Percentiles rank a stretch among this genome's conserved stretches.
phyloP scores from a whole-genome alignment of 441 rosid genomes.

The Populus hybrid region DNA sequence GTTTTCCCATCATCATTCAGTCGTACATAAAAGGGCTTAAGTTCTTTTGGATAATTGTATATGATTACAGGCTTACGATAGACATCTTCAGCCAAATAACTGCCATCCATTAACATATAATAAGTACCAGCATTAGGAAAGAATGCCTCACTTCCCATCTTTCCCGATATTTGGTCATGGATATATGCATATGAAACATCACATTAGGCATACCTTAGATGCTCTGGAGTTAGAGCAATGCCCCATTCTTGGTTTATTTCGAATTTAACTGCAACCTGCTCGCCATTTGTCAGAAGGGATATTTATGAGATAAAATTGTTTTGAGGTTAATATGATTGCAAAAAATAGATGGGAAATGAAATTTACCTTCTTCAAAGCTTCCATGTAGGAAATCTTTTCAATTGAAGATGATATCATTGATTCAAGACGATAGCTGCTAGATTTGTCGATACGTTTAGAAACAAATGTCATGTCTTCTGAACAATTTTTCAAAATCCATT shows the following conservation, averaged over 20 bases:
- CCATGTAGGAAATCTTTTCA: slow-evolving; percentile 55
- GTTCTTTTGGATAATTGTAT: slow-evolving; percentile 66
- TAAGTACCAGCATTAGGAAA: not conserved
- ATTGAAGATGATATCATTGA: slow-evolving; percentile 37
- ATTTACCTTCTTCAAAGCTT: slow-evolving; percentile 63
- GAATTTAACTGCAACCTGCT: slow-evolving; percentile 51
- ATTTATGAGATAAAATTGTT: not conserved
- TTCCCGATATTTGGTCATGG: not conserved
- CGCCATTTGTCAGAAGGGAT: not conserved
- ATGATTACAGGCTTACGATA: slow-evolving; percentile 58
- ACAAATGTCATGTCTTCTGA: slow-evolving; percentile 62
- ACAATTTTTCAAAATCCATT: slow-evolving; percentile 65
- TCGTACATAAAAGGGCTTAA: slow-evolving; percentile 63
- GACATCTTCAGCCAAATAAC: slow-evolving; percentile 71
- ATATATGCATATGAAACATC: not conserved
- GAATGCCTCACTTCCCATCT: not conserved
- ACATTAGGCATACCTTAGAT: slow-evolving; percentile 58
- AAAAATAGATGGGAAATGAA: not conserved
- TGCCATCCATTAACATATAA: slow-evolving; percentile 27
- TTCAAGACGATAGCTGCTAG: slow-evolving; percentile 47
- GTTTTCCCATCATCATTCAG: slow-evolving; percentile 72
- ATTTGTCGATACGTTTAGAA: slow-evolving; percentile 54
- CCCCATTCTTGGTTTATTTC: slow-evolving; percentile 66
- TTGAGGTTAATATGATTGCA: not conserved
- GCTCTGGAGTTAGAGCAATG: slow-evolving; percentile 55